Conservation (phyloP, 2,329 filamentous ascomycete species). For the Blastomyces emzantsi region DNA sequence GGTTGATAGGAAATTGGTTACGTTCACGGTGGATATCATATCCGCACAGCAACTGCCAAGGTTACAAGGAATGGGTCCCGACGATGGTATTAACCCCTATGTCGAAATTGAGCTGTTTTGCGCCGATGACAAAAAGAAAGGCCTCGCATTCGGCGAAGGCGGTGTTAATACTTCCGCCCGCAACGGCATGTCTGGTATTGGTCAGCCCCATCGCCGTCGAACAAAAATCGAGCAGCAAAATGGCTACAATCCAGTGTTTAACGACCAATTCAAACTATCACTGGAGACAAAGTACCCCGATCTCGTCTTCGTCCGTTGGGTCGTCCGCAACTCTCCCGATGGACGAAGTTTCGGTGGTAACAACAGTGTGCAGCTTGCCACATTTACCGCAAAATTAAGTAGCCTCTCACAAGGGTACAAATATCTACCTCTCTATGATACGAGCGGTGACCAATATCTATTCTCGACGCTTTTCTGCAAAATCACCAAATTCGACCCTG, state of each 20-base stretch:
- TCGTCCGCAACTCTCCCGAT: conserved; percentile 76
- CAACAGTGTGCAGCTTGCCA: conserved; percentile 60
- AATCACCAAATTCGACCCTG: conserved; percentile 56
- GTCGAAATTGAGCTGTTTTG: conserved; percentile 92
- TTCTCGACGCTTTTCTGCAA: conserved; percentile 93
- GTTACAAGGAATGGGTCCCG: conserved; percentile 60
- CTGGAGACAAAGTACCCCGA: conserved; percentile 92
- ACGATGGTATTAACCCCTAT: conserved; percentile 78
- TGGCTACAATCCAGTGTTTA: conserved; percentile 86
- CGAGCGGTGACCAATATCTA: conserved; percentile 82
- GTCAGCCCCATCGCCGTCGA: conserved; percentile 64
- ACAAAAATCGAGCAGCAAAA: conserved; percentile 79
- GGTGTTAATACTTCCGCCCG: conserved; percentile 56
- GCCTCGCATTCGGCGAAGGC: conserved; percentile 56
- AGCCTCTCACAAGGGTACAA: conserved; percentile 88
- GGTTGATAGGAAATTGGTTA: conserved; percentile 70
- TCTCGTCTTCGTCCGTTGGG: conserved; percentile 87
- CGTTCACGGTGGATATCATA: conserved; percentile 78
- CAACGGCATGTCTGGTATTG: conserved; percentile 57
- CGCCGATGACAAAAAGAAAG: conserved; percentile 81
- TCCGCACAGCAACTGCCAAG: conserved; percentile 93
- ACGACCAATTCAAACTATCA: conserved; percentile 67
- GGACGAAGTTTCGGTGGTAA: conserved; percentile 59
- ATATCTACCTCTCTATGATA: conserved; percentile 80
- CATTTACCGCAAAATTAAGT: conserved; percentile 84